Conservation (phyloP, 2,329 filamentous ascomycete genomes). For the Gnomoniopsis smithogilvyi region DNA sequence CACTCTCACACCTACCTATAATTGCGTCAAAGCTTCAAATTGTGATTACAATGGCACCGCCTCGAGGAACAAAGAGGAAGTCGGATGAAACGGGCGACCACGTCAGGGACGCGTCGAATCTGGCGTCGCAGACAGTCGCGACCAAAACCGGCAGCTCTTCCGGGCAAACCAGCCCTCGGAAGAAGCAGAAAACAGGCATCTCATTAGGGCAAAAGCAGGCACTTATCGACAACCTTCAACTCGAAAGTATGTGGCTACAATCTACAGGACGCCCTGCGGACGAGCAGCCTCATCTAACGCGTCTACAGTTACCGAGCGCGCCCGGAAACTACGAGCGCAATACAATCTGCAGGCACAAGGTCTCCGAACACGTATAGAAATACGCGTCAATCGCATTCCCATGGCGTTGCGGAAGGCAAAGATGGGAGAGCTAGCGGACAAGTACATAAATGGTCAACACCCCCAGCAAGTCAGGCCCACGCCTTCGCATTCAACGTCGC, state of each 20-base stretch:
- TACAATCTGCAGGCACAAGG: conserved; percentile 86
- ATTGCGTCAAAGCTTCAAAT: neutral
- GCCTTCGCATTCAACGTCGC: conserved; percentile 22
- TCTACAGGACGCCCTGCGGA: neutral
- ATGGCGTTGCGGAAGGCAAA: conserved; percentile 72
- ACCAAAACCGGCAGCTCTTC: conserved; percentile 33
- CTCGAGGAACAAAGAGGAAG: conserved; percentile 44
- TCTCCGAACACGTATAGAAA: conserved; percentile 80
- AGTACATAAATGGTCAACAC: conserved; percentile 15
- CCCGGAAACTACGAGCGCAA: conserved; percentile 81
- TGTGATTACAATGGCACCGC: conserved; percentile 44
- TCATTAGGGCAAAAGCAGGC: conserved; percentile 76
- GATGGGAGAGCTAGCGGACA: conserved; percentile 68
- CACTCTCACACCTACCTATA: neutral
- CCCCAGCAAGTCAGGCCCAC: conserved; percentile 40
- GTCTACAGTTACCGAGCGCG: conserved; percentile 74
- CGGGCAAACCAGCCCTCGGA: conserved; percentile 55
- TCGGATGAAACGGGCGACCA: conserved; percentile 31
- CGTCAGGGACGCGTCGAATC: conserved; percentile 22
- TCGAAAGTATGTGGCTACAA: conserved; percentile 65
- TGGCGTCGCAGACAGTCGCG: conserved; percentile 26
- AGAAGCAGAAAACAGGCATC: conserved; percentile 59
- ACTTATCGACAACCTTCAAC: conserved; percentile 82
- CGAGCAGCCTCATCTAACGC: conserved; percentile 15
- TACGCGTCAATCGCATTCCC: conserved; percentile 91